Conservation (phyloP, 148 eudicot species). For the Tetragonia tetragonoides region DNA sequence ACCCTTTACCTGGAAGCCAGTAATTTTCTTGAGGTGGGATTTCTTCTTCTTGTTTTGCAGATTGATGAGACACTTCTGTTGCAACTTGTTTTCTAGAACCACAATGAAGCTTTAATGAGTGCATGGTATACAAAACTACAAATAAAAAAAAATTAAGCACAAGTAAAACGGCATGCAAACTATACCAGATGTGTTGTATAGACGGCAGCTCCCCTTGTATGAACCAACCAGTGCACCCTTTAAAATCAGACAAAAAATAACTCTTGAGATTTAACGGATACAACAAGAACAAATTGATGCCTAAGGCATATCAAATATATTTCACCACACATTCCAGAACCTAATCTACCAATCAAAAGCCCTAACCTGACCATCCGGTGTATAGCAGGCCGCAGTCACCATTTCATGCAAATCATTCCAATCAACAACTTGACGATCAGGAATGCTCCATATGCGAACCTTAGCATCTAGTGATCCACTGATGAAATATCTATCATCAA, state of each 20-base stretch:
- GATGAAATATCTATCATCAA: slow-evolving; percentile 82
- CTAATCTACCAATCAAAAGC: neutral
- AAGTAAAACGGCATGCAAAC: slow-evolving; percentile 14
- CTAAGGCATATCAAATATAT: neutral
- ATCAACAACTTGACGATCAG: slow-evolving; percentile 89
- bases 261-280: slow-evolving; percentile 14
- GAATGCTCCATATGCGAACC: slow-evolving; percentile 97
- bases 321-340: neutral
- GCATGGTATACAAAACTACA: neutral
- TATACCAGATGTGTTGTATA: slow-evolving; percentile 75
- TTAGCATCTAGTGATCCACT: slow-evolving; percentile 94
- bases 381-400: slow-evolving; percentile 98
- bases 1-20: slow-evolving; percentile 82
- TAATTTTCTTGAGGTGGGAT: slow-evolving; percentile 80
- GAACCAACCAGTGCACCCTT: slow-evolving; percentile 95
- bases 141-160: neutral
- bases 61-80: slow-evolving; percentile 62
- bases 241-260: slow-evolving; percentile 26
- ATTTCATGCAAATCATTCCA: slow-evolving; percentile 96
- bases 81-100: slow-evolving; percentile 68
- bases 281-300: slow-evolving; percentile 7
- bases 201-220: slow-evolving; percentile 86
- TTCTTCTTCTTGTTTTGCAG: slow-evolving; percentile 89
- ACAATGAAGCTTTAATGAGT: neutral
- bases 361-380: slow-evolving; percentile 93